Evolutionary conservation across 2,329 filamentous ascomycete species (phyloP).

Genomic region (Zymoseptoria passerinii): DNA sequence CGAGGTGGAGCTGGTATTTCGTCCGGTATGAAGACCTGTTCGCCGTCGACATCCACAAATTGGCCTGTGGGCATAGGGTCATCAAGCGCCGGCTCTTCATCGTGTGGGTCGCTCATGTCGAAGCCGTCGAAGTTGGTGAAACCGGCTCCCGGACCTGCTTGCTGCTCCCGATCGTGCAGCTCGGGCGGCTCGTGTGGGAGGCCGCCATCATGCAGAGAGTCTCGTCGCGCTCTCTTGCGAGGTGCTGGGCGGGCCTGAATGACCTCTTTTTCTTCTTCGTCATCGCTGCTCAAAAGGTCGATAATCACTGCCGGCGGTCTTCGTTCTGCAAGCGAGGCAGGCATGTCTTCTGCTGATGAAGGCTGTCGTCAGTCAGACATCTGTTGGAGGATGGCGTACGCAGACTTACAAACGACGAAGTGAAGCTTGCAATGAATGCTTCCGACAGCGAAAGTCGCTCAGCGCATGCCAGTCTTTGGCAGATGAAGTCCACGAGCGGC

Average conservation of each 20-base stretch:
- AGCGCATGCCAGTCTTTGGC: not conserved
- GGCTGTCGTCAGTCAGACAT: not conserved
- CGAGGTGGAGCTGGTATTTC: slow-evolving; percentile 3
- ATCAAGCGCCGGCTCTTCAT: not conserved
- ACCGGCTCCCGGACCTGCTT: not conserved
- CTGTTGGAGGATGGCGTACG: not conserved
- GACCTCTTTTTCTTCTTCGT: slow-evolving; percentile 11
- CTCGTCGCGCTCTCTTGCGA: not conserved
- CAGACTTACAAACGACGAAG: not conserved
- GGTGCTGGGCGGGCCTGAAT: too few species aligned
- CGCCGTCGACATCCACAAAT: slow-evolving; percentile 15
- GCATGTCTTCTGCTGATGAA: not conserved
- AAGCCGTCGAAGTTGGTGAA: slow-evolving; percentile 3
- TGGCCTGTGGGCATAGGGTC: not conserved
- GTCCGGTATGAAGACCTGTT: slow-evolving; percentile 23
- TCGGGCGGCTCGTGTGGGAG: not conserved
- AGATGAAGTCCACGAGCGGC: not conserved
- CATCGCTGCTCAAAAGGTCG: slow-evolving; percentile 19
- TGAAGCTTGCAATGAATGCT: not conserved
- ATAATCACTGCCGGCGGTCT: slow-evolving; percentile 12
- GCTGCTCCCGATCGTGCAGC: not conserved
- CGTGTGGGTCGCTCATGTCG: slow-evolving; percentile 1
- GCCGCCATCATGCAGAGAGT: not conserved
- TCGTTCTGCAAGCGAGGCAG: not conserved
- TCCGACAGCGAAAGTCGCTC: not conserved